phyloP scores from a whole-genome alignment of 176 grass and related monocot species.

The Triticum turgidum region DNA sequence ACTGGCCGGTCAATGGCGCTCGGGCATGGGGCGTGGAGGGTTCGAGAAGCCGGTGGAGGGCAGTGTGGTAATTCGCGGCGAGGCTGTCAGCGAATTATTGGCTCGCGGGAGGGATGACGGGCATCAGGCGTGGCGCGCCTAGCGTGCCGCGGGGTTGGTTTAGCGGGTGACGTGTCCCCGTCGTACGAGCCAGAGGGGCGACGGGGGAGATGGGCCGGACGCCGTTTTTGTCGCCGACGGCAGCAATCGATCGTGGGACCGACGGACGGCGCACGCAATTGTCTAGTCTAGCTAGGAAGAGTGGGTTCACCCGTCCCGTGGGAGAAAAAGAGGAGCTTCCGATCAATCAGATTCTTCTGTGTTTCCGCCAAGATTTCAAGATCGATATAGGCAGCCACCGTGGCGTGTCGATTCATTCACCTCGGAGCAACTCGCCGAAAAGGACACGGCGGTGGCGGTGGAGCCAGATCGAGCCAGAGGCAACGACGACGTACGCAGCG shows the following conservation, averaged over 20 bases:
- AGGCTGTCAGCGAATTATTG: background rate
- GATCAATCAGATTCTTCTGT: too few relatives aligned
- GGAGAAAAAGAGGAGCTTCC: too few relatives aligned
- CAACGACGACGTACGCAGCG: too few relatives aligned
- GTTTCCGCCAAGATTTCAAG: too few relatives aligned
- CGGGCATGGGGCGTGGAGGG: background rate
- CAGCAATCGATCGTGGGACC: background rate
- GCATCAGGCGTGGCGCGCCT: background rate
- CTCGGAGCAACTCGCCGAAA: background rate
- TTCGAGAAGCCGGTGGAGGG: background rate
- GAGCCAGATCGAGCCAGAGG: background rate
- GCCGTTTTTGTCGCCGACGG: slow-evolving; percentile 10
- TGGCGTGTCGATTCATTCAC: too few relatives aligned
- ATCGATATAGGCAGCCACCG: too few relatives aligned
- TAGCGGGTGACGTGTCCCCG: slow-evolving; percentile 17
- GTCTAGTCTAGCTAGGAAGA: background rate
- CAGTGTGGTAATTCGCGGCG: background rate
- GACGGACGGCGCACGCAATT: background rate
- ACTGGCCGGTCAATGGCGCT: background rate
- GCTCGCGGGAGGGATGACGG: background rate
- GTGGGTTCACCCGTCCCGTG: too few relatives aligned
- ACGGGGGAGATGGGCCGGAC: slow-evolving; percentile 10
- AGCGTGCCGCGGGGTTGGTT: background rate
- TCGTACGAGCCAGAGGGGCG: slow-evolving; percentile 6
- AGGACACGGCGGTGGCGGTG: background rate